These are phyloP conservation scores for Ogataea allantospora DNA, from an alignment of 805 yeast species.

Conservation along the genomic window DNA sequence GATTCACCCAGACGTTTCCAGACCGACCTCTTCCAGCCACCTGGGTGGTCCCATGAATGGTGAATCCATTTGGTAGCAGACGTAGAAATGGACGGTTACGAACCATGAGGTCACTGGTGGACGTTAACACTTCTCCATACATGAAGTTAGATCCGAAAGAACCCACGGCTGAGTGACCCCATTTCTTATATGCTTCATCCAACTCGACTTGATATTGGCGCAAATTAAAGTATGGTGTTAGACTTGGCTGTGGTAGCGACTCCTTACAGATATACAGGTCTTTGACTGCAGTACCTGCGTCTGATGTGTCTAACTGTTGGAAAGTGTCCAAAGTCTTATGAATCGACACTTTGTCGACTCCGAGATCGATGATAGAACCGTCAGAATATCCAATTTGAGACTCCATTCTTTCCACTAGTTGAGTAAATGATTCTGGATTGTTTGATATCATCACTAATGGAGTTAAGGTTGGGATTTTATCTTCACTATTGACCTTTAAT, in stretches of 20 bases:
- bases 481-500: conserved; percentile 59
- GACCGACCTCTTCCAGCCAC: conserved; percentile 93
- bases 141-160: conserved; percentile 61
- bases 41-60: conserved; percentile 76
- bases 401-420: conserved; percentile 35
- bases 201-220: conserved; percentile 50
- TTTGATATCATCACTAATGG: conserved; percentile 58
- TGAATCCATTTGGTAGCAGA: conserved; percentile 66
- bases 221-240: conserved; percentile 75
- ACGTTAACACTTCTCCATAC: conserved; percentile 87
- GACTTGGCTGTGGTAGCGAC: conserved; percentile 44
- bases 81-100: conserved; percentile 59
- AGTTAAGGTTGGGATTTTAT: conserved; percentile 61
- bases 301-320: conserved; percentile 41
- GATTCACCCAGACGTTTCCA: conserved; percentile 93
- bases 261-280: conserved; percentile 47
- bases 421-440: conserved; percentile 29
- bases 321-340: conserved; percentile 39
- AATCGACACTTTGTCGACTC: conserved; percentile 54
- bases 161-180: conserved; percentile 28
- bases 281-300: conserved; percentile 55
- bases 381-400: conserved; percentile 36
- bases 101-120: conserved; percentile 80
- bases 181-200: conserved; percentile 30
- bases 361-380: conserved; percentile 46